Evolutionary conservation across 805 yeast genomes (phyloP), one percentile per base, ranked within the genome.

Genomic region (Kodamaea neixiangensis): DNA sequence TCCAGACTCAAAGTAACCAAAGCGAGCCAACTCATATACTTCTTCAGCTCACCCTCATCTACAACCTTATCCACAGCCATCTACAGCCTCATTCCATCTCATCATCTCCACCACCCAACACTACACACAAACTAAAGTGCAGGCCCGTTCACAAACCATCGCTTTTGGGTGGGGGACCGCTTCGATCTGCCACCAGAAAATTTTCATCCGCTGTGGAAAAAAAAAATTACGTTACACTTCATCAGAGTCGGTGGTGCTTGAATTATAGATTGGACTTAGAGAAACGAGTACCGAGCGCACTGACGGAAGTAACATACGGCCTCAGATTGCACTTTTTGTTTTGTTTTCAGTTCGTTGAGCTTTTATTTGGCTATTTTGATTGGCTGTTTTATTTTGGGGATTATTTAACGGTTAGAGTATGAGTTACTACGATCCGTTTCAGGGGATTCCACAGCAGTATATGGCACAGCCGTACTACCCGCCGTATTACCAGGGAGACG

Each of bases 371-470:
- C 40, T 47, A 39, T 29, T 31, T 39, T 47, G 40, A 7, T 14
- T 25, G 9, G 3, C 41, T 17, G n/a, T 13, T 13, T 33, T 14
- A 7, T 11, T 33, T 33, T 3, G 7, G 38, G 17, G 3, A 34
- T 34, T 34, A 14, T 15, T 14, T 14, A 17, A 9, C 6, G 18
- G 18, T 7, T 34, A 31, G 22, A 47, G 46, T 22, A 73, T 74
- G 78, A 65, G 77, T 39, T 73, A 72, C 63, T 73, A 72, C 58
- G 73, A 72, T 46, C 73, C 72, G 13, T 73, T 66, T 57, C 77
- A 68, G 54, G 70, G 68, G 39, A 57, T 65, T 14, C 69, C 75
- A 47, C 77, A 71, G 50, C 74, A 66, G 52, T 71, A 66, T 55
- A 59, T 67, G 51, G 56, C 62, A 7, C 75, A 68, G 49, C 68